phyloP scores from a whole-genome alignment of 352 stramenopile genomes.

The Phytophthora meadii region DNA sequence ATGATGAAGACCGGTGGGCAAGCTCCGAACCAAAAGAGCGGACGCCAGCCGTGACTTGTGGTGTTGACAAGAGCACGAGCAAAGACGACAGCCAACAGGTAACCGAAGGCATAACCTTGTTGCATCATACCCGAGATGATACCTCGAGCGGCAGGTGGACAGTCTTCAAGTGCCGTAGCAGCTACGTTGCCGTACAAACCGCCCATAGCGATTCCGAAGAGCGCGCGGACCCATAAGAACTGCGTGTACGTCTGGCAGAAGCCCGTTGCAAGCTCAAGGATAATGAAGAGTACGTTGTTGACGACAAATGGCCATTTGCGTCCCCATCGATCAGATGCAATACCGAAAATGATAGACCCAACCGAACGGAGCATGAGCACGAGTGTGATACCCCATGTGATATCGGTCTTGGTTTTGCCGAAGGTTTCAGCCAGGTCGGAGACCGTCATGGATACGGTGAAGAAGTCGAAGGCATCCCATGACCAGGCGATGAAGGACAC shows the following conservation, averaged over 20 bases:
- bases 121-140: constrained; percentile 64
- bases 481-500: constrained; percentile 50
- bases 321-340: constrained; percentile 53
- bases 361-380: constrained; percentile 62
- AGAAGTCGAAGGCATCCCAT: constrained; percentile 71
- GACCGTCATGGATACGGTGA: constrained; percentile 61
- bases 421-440: constrained; percentile 58
- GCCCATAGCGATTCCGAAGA: constrained; percentile 61
- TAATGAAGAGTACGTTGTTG: constrained; percentile 54
- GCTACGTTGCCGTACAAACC: constrained; percentile 56
- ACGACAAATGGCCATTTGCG: constrained; percentile 52
- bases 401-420: constrained; percentile 50
- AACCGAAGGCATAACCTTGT: constrained; percentile 58
- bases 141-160: constrained; percentile 44
- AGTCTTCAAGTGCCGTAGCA: constrained; percentile 56
- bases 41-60: constrained; percentile 55
- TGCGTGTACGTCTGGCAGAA: constrained; percentile 52
- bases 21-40: constrained; percentile 58
- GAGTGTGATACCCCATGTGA: constrained; percentile 66
- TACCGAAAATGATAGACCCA: constrained; percentile 49
- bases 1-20: constrained; percentile 58
- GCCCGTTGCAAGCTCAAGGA: constrained; percentile 48
- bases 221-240: constrained; percentile 39
- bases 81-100: constrained; percentile 48
- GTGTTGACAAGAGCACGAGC: constrained; percentile 48